Conservation (phyloP, 495 filamentous ascomycete species). For the Neurospora sp. region DNA sequence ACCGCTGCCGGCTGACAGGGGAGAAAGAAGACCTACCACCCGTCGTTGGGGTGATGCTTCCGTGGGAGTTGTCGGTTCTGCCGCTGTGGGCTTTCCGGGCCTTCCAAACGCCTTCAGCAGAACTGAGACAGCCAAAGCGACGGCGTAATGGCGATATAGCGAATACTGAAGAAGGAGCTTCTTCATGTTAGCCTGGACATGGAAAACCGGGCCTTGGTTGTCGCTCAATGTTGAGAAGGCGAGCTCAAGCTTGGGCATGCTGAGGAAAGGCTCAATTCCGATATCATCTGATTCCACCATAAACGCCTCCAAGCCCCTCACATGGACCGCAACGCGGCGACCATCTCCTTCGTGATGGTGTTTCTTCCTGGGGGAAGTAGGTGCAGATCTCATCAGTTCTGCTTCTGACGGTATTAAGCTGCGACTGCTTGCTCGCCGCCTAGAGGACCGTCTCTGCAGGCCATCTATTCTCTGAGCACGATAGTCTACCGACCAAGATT, state of each 20-base stretch:
- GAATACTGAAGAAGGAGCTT: conserved; percentile 81
- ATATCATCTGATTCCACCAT: conserved; percentile 79
- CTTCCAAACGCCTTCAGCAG: conserved; percentile 63
- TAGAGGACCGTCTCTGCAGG: conserved; percentile 36
- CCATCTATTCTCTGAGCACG: conserved; percentile 64
- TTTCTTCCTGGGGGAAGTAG: conserved; percentile 51
- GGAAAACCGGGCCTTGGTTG: conserved; percentile 73
- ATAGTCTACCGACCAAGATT: conserved; percentile 89
- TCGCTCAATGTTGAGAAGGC: conserved; percentile 78
- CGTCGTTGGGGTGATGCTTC: conserved; percentile 18
- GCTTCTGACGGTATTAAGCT: conserved; percentile 47
- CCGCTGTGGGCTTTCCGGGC: conserved; percentile 23
- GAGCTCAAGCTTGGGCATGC: conserved; percentile 78
- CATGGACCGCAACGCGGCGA: conserved; percentile 68
- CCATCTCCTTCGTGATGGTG: conserved; percentile 62
- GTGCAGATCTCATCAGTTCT: conserved; percentile 46
- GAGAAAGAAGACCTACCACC: conserved; percentile 28
- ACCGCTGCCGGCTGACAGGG: conserved; percentile 15
- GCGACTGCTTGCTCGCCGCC: conserved; percentile 50
- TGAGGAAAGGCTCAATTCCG: conserved; percentile 77
- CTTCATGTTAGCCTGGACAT: conserved; percentile 71
- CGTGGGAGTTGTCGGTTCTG: conserved; percentile 7
- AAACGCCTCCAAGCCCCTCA: conserved; percentile 74
- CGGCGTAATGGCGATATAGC: conserved; percentile 86
- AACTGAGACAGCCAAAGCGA: conserved; percentile 69